Percentiles rank a stretch among this genome's conserved stretches.
phyloP scores from a whole-genome alignment of 2,329 filamentous ascomycete species.

The Teratosphaeria nubilosa region DNA sequence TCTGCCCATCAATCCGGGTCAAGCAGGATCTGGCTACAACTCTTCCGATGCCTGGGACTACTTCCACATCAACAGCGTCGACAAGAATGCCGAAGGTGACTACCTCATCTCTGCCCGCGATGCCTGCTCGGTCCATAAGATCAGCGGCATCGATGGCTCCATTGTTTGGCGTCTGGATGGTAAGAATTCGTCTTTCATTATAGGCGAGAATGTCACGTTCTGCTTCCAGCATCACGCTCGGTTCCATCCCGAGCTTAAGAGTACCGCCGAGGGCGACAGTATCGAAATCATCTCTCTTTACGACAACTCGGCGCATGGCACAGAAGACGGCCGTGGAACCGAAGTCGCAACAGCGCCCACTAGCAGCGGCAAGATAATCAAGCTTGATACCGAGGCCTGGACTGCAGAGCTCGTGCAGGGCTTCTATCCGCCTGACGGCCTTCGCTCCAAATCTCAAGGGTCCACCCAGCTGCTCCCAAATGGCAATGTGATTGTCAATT shows the following conservation, averaged over 20 bases:
- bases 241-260: slow-evolving; percentile 29
- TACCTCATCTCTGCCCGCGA: slow-evolving; percentile 45
- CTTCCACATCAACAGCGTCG: slow-evolving; percentile 47
- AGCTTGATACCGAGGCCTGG: slow-evolving; percentile 10
- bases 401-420: neutral
- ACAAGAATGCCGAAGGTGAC: slow-evolving; percentile 38
- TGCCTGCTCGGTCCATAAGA: slow-evolving; percentile 35
- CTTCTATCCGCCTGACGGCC: slow-evolving; percentile 10
- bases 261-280: slow-evolving; percentile 8
- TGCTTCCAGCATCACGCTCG: slow-evolving; percentile 42
- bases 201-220: slow-evolving; percentile 23
- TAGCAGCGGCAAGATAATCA: slow-evolving; percentile 11
- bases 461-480: slow-evolving; percentile 42
- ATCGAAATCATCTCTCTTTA: slow-evolving; percentile 42
- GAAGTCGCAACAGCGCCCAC: slow-evolving; percentile 17
- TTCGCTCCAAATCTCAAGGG: slow-evolving; percentile 39
- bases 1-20: neutral
- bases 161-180: slow-evolving; percentile 40
- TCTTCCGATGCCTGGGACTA: slow-evolving; percentile 37
- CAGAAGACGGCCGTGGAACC: neutral
- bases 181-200: slow-evolving; percentile 6
- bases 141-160: slow-evolving; percentile 36
- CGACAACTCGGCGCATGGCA: slow-evolving; percentile 33
- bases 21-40: neutral
- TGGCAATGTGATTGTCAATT: slow-evolving; percentile 44